Base-by-base conservation (phyloP, 768 basidiomycete genomes). In the Sistotremastrum niveocremeum region DNA sequence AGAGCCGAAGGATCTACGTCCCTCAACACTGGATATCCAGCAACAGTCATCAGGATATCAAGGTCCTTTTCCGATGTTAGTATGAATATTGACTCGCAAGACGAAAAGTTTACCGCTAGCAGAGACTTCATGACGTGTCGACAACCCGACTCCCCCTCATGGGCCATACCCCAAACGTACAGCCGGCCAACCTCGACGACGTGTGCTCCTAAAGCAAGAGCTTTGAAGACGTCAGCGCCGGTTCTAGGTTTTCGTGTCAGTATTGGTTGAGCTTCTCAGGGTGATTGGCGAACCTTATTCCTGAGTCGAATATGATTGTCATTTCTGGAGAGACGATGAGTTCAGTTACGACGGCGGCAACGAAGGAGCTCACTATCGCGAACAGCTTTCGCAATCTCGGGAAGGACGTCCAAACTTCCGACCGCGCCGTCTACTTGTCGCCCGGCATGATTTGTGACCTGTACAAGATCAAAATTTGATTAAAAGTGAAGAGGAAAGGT, bases 341-440 rank as follows among this genome's bases (percentile, higher is more conserved):
- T 44, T 29, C 32, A 8, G 9, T 4, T 42, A 11, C 11, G 12
- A 49, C 30, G 33, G 10, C 6, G 40, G 9, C 37, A 7, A 11
- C 30, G 20, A 36, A 20, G 34, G 9, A 6, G 57, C 68, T 43
- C 44, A 69, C 68, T 71, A 50, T 70, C 67, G 6, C 72, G 72
- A 31, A 74, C 68, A 20, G 73, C 76, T 42, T 70, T 64, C 9
- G 62, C 68, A 45, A 74, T 73, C 34, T 68, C 69, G 12, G 69
- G 67, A 5, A 74, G 64, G 31, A 67, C 59, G 48, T 73, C 73
- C 37, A 75, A 57, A 45, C 70, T 71, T 11, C 64, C 70, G 5
- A 75, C 64, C 2, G 73, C 72, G n/a, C 74, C 75, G 54, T 78
- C 75, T 36, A 76, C 70, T 54, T 76, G 74, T 29, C 76, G 58